Evolutionary conservation across 1,139 yeast species (phyloP), one percentile per base, ranked within the genome.

Genomic region (Yamadazyma atlantica): DNA sequence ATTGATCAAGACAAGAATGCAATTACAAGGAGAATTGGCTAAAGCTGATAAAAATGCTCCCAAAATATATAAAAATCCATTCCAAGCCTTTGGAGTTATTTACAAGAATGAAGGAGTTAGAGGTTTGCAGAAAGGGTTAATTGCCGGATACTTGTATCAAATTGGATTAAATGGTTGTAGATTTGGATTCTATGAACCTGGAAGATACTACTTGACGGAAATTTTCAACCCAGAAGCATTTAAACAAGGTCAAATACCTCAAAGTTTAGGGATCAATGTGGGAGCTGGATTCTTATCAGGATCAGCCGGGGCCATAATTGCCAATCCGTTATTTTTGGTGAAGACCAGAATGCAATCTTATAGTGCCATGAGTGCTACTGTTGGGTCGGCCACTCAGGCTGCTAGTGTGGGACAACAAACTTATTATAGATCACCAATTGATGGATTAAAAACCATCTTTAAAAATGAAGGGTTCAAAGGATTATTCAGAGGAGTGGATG

Each of bases 261-360:
- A 85, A 56, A 75, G 67, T 45, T 63, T 82, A 27, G 71, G 78
- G 14, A 73, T 81, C 36, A 90, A 89, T 54, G 83, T 92, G n/a
- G 55, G 73, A 22, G 77, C 96, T 1, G 98, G 98, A 45, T 85
- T 87, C 15, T 52, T 78, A 10, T 82, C 96, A 2, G 98, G 98
- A 36, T 76, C 85, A 30, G 81, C 89, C 41, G 98, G 98, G 38
- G 97, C 97, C 9, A 68, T 85, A 14, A 54, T 84, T 32, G 96
- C 97, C 5, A 88, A 96, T 4, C 98, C 98, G 4, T 77, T 92
- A 55, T 92, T 87, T 58, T 75, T 92, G 48, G 80, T 92, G 52
- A 92, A 92, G 65, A 94, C 97, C 1, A 75, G 98, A 67, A 88
- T 92, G 96, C 98, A 92, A 66, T 84, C 96, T 2, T 90, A 78